phyloP scores from a whole-genome alignment of 768 basidiomycete genomes.

The Podaxis mareebaensis region DNA sequence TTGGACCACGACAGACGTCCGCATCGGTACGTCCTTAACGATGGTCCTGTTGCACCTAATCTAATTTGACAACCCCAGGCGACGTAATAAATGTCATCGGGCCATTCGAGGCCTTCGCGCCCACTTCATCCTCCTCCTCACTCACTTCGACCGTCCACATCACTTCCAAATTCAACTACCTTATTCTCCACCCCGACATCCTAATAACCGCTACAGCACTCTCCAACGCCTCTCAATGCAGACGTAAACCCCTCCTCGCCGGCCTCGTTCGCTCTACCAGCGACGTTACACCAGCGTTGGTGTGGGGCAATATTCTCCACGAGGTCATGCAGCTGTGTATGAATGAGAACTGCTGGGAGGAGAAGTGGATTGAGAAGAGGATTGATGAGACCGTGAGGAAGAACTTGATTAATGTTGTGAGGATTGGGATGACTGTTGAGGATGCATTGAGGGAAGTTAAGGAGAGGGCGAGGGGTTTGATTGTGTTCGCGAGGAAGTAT shows the following conservation, averaged over 20 bases:
- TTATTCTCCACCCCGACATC: conserved; percentile 91
- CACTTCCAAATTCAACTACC: conserved; percentile 60
- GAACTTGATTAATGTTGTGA: conserved; percentile 62
- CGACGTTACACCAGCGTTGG: conserved; percentile 63
- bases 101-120: conserved; percentile 27
- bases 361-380: conserved; percentile 56
- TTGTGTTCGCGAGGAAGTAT: conserved; percentile 65
- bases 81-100: conserved; percentile 84
- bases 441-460: conserved; percentile 17
- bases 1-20: conserved; percentile 69
- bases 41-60: background rate
- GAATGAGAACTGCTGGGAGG: conserved; percentile 58
- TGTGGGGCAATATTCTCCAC: conserved; percentile 95
- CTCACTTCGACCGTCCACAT: conserved; percentile 50
- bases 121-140: conserved; percentile 35
- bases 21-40: conserved; percentile 45
- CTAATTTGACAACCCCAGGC: conserved; percentile 39
- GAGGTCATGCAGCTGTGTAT: conserved; percentile 87
- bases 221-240: conserved; percentile 79
- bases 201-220: conserved; percentile 90
- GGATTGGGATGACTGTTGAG: conserved; percentile 51
- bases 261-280: conserved; percentile 57
- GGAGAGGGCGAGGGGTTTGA: conserved; percentile 61
- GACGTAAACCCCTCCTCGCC: conserved; percentile 83
- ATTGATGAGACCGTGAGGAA: conserved; percentile 57